A percentile compares a stretch with the other conserved stretches of the same genome.
phyloP scores from a whole-genome alignment of 305 asterid species.

The Fraxinus platypoda region DNA sequence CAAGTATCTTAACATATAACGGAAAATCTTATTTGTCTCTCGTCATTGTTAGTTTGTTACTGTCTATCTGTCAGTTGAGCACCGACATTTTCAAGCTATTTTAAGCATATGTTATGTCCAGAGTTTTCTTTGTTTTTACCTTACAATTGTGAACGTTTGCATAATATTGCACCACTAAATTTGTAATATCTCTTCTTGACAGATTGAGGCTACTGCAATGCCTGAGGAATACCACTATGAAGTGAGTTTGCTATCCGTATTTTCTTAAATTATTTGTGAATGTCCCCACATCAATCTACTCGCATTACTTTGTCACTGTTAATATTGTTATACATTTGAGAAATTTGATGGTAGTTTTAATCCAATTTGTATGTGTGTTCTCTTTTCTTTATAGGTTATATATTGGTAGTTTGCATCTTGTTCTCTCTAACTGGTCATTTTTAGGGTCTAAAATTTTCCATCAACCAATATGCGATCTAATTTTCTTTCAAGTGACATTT shows the following conservation, averaged over 20 bases:
- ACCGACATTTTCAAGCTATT: background rate
- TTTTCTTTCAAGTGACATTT: background rate
- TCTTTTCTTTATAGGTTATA: background rate
- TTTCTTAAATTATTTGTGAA: slow-evolving; percentile 1
- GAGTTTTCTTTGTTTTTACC: background rate
- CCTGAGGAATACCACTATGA: slow-evolving; percentile 79
- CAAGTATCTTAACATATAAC: background rate
- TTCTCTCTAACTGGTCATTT: background rate
- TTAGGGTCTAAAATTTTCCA: background rate
- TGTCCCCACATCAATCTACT: background rate
- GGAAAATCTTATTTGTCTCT: background rate
- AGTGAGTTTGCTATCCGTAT: slow-evolving; percentile 42
- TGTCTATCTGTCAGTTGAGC: background rate
- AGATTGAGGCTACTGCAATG: slow-evolving; percentile 84
- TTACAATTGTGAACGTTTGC: slow-evolving; percentile 16
- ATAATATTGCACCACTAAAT: background rate
- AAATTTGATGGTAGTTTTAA: background rate
- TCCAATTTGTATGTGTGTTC: background rate
- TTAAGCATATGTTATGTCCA: background rate
- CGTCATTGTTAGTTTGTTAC: background rate
- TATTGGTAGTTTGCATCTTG: background rate
- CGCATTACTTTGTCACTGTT: background rate
- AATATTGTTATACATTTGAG: background rate
- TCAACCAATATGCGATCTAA: background rate
- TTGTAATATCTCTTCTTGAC: slow-evolving; percentile 26